Evolutionary conservation across 441 rosid genomes (phyloP).

Genomic region (Erodium texanum): DNA sequence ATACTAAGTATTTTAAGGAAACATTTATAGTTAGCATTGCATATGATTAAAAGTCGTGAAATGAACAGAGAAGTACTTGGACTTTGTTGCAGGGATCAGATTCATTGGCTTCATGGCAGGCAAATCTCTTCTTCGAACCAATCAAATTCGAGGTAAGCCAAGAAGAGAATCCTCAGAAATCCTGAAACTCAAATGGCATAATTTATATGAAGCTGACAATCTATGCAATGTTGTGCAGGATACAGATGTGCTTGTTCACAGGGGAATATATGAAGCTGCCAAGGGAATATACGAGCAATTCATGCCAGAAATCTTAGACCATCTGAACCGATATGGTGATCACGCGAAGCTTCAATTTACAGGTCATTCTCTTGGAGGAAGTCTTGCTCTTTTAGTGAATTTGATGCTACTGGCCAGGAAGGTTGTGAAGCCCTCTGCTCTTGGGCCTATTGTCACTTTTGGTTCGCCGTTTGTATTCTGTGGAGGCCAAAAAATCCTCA

Average conservation of each 20-base stretch:
- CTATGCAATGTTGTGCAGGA: slow-evolving; percentile 15
- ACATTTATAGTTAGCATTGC: too few relatives aligned
- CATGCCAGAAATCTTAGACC: slow-evolving; percentile 63
- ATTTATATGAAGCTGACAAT: too few relatives aligned
- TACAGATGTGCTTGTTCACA: slow-evolving; percentile 58
- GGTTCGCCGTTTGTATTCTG: slow-evolving; percentile 87
- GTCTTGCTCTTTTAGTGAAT: slow-evolving; percentile 64
- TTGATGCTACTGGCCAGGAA: slow-evolving; percentile 61
- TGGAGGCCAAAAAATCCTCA: slow-evolving; percentile 62
- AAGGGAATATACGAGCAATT: slow-evolving; percentile 76
- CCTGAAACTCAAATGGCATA: too few relatives aligned
- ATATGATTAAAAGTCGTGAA: too few relatives aligned
- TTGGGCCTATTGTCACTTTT: slow-evolving; percentile 64
- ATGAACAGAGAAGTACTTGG: too few relatives aligned
- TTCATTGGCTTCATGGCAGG: slow-evolving; percentile 82
- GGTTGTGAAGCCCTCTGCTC: slow-evolving; percentile 41
- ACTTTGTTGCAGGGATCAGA: slow-evolving; percentile 70
- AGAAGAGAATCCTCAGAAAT: too few relatives aligned
- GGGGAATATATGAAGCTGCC: slow-evolving; percentile 93
- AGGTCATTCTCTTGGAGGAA: slow-evolving; percentile 93
- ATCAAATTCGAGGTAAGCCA: slow-evolving; percentile 37
- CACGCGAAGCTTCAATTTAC: slow-evolving; percentile 74
- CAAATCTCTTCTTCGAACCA: slow-evolving; percentile 82
- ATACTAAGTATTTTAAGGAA: too few relatives aligned
- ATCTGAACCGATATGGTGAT: slow-evolving; percentile 47